Evolutionary conservation across 2,329 filamentous ascomycete genomes (phyloP).

Genomic region (Diplodia seriata): DNA sequence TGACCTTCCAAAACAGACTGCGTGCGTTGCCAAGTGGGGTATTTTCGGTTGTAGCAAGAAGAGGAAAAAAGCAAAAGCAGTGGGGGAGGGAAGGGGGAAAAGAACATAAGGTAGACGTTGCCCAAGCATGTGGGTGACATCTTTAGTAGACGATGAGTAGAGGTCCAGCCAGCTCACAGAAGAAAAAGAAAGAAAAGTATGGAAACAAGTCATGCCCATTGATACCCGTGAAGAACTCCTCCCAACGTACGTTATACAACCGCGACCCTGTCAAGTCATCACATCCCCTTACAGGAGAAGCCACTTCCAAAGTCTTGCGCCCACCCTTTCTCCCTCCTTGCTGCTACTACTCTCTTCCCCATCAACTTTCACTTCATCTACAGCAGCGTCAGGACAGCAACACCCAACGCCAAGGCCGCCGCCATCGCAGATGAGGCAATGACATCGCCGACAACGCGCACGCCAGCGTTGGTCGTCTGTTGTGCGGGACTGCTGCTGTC

Average conservation of each 20-base stretch:
- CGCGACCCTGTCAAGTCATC: too few relatives aligned
- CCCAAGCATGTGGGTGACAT: not conserved
- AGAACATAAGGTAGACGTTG: not conserved
- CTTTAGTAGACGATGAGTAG: not conserved
- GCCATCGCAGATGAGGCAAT: not conserved
- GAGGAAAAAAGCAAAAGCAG: not conserved
- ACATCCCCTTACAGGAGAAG: too few relatives aligned
- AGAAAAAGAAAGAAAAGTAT: not conserved
- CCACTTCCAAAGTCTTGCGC: too few relatives aligned
- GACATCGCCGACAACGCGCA: not conserved
- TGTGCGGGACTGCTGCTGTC: slow-evolving; percentile 2
- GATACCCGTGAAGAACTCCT: not conserved
- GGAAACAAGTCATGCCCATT: too few relatives aligned
- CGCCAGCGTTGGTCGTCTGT: slow-evolving; percentile 22
- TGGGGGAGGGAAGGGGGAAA: not conserved
- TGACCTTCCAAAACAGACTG: not conserved
- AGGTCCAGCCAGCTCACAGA: slow-evolving; percentile 1
- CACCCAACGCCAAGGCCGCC: not conserved
- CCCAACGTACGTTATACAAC: too few relatives aligned
- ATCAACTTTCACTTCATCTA: not conserved
- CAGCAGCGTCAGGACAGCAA: slow-evolving; percentile 5
- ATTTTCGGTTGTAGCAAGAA: not conserved
- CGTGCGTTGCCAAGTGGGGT: not conserved
- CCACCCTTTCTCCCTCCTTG: too few relatives aligned
- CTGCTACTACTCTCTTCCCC: too few relatives aligned